Evolutionary conservation across 345 rosid species (phyloP).

Genomic region (Orychophragmus violaceus): DNA sequence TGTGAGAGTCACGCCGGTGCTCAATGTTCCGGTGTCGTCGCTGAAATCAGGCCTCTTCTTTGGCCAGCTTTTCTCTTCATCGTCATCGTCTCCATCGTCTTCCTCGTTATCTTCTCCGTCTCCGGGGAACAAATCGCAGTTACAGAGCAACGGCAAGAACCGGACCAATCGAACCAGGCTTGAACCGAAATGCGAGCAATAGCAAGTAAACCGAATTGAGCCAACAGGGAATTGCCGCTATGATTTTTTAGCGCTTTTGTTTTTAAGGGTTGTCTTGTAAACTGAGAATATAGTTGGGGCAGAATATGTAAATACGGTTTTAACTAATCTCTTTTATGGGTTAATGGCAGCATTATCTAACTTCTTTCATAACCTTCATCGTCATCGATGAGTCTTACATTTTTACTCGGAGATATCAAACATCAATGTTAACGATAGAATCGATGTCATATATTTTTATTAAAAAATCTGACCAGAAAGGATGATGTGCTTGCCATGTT

Average conservation of each 20-base stretch:
- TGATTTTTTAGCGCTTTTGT: background rate
- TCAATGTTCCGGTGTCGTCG: slow-evolving; percentile 68
- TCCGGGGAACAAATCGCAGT: slow-evolving; percentile 19
- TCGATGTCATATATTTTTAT: background rate
- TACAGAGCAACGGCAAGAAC: slow-evolving; percentile 27
- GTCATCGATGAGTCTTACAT: background rate
- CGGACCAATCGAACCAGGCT: slow-evolving; percentile 33
- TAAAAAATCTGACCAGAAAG: background rate
- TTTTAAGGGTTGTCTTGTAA: background rate
- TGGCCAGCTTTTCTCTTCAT: slow-evolving; percentile 49
- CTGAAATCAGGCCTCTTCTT: slow-evolving; percentile 48
- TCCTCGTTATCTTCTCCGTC: slow-evolving; percentile 13
- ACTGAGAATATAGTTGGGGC: background rate
- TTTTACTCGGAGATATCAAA: slow-evolving; percentile 11
- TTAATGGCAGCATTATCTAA: background rate
- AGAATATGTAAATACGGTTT: slow-evolving; percentile 22
- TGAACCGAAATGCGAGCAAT: slow-evolving; percentile 26
- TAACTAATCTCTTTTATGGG: background rate
- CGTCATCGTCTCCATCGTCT: slow-evolving; percentile 22
- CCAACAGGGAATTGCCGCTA: background rate
- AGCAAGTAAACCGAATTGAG: slow-evolving; percentile 2
- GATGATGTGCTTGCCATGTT: slow-evolving; percentile 24
- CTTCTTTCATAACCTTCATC: background rate
- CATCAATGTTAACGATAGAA: background rate
- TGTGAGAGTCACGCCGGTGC: slow-evolving; percentile 66